Conservation (phyloP, 2,329 filamentous ascomycete genomes). For the Magnaporthales sp. region DNA sequence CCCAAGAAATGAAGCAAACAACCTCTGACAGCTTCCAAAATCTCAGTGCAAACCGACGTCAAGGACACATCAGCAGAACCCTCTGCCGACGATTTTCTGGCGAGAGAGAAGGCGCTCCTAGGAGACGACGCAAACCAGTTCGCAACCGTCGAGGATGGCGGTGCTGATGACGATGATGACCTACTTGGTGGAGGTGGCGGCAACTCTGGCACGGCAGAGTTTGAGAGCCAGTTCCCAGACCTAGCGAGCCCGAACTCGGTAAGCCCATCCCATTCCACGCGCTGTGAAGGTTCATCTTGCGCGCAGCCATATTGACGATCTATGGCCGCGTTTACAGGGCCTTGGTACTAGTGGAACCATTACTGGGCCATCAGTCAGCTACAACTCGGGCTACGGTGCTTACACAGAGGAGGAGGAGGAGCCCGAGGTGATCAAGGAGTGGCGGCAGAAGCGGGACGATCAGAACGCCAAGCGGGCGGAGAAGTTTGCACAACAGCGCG, state of each 20-base stretch:
- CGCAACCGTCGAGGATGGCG: slow-evolving; percentile 63
- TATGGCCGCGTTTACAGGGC: slow-evolving; percentile 32
- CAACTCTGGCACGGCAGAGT: slow-evolving; percentile 39
- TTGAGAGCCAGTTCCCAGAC: slow-evolving; percentile 87
- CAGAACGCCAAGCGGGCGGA: slow-evolving; percentile 77
- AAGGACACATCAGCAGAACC: slow-evolving; percentile 47
- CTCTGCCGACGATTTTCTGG: slow-evolving; percentile 75
- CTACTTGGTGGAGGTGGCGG: slow-evolving; percentile 54
- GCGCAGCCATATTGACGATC: background rate
- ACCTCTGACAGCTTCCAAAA: slow-evolving; percentile 7
- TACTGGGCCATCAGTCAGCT: slow-evolving; percentile 60
- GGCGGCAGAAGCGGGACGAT: slow-evolving; percentile 83
- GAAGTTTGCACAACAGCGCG: slow-evolving; percentile 73
- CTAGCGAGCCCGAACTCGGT: slow-evolving; percentile 63
- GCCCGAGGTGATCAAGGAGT: slow-evolving; percentile 80
- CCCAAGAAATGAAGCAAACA: background rate
- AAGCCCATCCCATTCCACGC: slow-evolving; percentile 11
- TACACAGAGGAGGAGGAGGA: slow-evolving; percentile 65
- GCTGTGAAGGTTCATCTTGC: background rate
- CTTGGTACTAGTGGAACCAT: slow-evolving; percentile 72
- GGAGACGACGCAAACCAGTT: slow-evolving; percentile 94
- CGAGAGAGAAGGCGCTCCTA: slow-evolving; percentile 80
- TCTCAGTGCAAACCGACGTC: slow-evolving; percentile 58
- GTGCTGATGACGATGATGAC: slow-evolving; percentile 62
- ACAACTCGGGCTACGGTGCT: slow-evolving; percentile 53